Conservation (phyloP, 345 rosid species). For the Brassica cretica region DNA sequence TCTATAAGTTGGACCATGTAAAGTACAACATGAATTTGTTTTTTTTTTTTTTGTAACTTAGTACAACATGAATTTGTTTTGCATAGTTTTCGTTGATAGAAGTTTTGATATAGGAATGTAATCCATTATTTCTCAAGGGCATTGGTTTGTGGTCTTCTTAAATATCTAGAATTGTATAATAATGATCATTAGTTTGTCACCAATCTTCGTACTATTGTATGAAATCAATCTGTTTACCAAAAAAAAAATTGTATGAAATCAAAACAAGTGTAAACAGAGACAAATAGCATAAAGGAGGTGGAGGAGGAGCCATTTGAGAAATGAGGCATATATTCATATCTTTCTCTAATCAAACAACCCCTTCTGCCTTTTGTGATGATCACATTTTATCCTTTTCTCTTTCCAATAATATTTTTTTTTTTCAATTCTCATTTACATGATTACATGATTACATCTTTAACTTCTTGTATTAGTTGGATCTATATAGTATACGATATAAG, state of each 20-base stretch:
- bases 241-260: neutral
- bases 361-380: neutral
- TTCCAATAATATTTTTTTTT: conserved; percentile 4
- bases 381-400: conserved; percentile 1
- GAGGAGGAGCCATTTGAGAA: conserved; percentile 15
- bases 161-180: neutral
- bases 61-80: neutral
- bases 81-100: neutral
- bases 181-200: neutral
- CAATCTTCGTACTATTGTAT: neutral
- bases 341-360: neutral
- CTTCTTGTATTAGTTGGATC: neutral
- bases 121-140: neutral
- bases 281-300: neutral
- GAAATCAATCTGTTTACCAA: neutral
- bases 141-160: neutral
- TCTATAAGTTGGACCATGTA: neutral
- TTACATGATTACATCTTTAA: neutral
- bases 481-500: neutral
- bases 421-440: neutral
- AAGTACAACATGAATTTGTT: neutral
- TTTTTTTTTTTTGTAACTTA: too few relatives aligned
- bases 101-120: neutral
- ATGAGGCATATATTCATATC: neutral
- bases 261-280: neutral